Evolutionary conservation across 2,329 filamentous ascomycete species (phyloP).

Genomic region (Clonostachys solani): DNA sequence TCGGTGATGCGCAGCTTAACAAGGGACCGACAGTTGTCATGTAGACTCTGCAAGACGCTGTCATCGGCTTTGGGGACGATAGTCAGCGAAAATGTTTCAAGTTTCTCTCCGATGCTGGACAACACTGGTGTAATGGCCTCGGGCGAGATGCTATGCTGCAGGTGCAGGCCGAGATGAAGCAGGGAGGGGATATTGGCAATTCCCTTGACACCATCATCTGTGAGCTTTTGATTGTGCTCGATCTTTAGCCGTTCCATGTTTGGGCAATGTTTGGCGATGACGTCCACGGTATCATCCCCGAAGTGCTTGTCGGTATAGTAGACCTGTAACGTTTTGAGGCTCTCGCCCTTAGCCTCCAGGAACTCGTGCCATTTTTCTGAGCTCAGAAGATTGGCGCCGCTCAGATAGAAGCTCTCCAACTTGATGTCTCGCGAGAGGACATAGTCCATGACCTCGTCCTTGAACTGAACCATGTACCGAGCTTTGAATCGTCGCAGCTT

Average conservation of each 20-base stretch:
- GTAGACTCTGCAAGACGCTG: conserved; percentile 65
- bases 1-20: conserved; percentile 77
- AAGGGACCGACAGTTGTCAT: conserved; percentile 63
- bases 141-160: conserved; percentile 45
- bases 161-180: conserved; percentile 70
- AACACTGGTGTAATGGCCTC: conserved; percentile 55
- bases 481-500: conserved; percentile 68
- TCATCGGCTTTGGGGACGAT: conserved; percentile 65
- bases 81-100: conserved; percentile 77
- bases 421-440: conserved; percentile 66
- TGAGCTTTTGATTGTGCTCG: conserved; percentile 72
- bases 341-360: conserved; percentile 59
- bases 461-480: conserved; percentile 86
- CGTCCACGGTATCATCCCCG: conserved; percentile 61
- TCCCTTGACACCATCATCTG: conserved; percentile 57
- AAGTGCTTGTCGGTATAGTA: conserved; percentile 84
- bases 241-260: conserved; percentile 74
- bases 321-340: conserved; percentile 67
- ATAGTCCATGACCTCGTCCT: conserved; percentile 78
- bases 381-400: conserved; percentile 79
- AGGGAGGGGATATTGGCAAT: conserved; percentile 62
- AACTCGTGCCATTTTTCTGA: conserved; percentile 71
- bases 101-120: conserved; percentile 52
- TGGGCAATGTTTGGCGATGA: conserved; percentile 62
- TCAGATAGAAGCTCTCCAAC: conserved; percentile 72